Evolutionary conservation across 768 basidiomycete genomes (phyloP), one percentile per base, ranked within the genome.

Genomic region (Amanita pallidorosea): DNA sequence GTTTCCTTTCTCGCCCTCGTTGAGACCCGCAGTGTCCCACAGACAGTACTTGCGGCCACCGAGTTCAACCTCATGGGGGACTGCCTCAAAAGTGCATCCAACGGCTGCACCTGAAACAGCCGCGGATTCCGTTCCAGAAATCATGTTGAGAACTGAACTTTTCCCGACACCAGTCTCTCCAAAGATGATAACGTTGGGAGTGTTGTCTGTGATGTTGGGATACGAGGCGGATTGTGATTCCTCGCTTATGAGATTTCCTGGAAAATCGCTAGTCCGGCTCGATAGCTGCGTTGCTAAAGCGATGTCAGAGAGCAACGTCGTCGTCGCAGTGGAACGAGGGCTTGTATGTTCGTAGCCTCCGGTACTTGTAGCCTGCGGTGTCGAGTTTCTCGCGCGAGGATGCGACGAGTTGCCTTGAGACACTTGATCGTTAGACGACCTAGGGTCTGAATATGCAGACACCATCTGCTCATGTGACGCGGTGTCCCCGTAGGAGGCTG

Each of bases 21-120:
- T 63, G 2, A 67, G 66, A 9, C 65, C 65, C 27, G 61, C 53
- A 5, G 65, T 68, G 46, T 67, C 67, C 59, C 61, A 68, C 25
- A 67, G 53, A 42, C 58, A 52, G 25, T 60, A 67, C 2, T 23
- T 53, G 40, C 54, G 55, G 46, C 50, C 58, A 13, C 56, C 52
- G 43, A 69, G 52, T 15, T 55, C 54, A n/a, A 63, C 54, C 40
- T 63, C 57, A 55, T 66, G 57, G 29, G 57, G 54, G 54, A 40
- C 44, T 45, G 60, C 57, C 22, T 55, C 50, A 38, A 65, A 68
- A 34, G 67, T 68, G 54, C 63, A 68, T 2, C 65, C 63, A 45
- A 53, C 53, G n/a, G 61, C 63, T 45, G 53, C 56, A 47, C 56
- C 58, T 7, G 65, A 65, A 33, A 61, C 60, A 1, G 47, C 47